Evolutionary conservation across 2,329 filamentous ascomycete species (phyloP).

Genomic region (Aspergillus brunneoviolaceus): DNA sequence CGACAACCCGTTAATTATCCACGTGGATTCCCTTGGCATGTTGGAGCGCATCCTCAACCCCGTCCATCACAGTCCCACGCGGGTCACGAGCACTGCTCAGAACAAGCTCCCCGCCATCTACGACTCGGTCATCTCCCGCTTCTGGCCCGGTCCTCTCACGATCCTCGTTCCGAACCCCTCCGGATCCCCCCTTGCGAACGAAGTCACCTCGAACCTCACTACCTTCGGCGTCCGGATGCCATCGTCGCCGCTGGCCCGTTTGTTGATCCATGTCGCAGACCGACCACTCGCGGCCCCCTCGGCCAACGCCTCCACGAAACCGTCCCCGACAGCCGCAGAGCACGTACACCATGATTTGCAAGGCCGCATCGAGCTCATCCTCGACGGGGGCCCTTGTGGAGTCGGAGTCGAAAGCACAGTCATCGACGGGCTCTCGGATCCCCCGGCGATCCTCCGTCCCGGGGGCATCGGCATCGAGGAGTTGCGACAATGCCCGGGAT

Average conservation of each 20-base stretch:
- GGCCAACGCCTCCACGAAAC: constrained; percentile 90
- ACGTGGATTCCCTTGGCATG: constrained; percentile 79
- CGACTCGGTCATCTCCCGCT: constrained; percentile 70
- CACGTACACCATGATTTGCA: constrained; percentile 85
- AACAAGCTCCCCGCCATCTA: constrained; percentile 70
- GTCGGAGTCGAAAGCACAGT: constrained; percentile 97
- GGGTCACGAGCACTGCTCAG: constrained; percentile 31
- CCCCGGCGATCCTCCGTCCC: constrained; percentile 79
- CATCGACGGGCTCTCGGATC: constrained; percentile 80
- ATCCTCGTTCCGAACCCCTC: constrained; percentile 77
- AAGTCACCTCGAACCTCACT: constrained; percentile 80
- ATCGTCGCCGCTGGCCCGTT: constrained; percentile 75
- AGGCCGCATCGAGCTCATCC: constrained; percentile 78
- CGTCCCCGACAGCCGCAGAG: constrained; percentile 84
- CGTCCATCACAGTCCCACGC: constrained; percentile 23
- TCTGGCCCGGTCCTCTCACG: constrained; percentile 94
- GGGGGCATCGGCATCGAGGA: constrained; percentile 84
- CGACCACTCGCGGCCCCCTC: constrained; percentile 86
- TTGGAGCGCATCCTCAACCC: constrained; percentile 62
- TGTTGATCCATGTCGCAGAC: constrained; percentile 76
- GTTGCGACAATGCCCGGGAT: constrained; percentile 70
- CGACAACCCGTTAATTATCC: constrained; percentile 94
- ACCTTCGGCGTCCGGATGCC: constrained; percentile 94
- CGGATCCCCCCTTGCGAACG: constrained; percentile 73
- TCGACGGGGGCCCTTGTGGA: constrained; percentile 82